Conservation (phyloP, 495 filamentous ascomycete genomes). For the Poronia punctata region DNA sequence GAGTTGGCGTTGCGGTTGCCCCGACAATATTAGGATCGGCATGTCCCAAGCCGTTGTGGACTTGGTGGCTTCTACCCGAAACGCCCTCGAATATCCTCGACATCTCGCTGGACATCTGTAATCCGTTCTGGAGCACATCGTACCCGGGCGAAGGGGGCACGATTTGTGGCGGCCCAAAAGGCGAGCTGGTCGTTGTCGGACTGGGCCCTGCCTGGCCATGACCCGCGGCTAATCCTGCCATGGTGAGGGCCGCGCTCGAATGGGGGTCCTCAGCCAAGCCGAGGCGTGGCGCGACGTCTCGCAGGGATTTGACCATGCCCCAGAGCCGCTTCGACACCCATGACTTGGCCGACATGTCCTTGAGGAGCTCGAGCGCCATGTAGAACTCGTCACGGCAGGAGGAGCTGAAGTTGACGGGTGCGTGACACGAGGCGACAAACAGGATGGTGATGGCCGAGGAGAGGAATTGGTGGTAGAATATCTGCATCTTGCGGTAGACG, state of each 20-base stretch:
- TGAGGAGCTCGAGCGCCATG: conserved; percentile 75
- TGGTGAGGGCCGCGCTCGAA: conserved; percentile 22
- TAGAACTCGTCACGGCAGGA: conserved; percentile 79
- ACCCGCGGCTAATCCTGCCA: conserved; percentile 26
- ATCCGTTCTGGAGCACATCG: conserved; percentile 25
- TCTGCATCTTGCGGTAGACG: conserved; percentile 72
- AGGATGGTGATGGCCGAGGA: conserved; percentile 73
- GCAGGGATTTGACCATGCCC: conserved; percentile 72
- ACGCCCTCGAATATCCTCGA: conserved; percentile 38
- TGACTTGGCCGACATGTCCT: conserved; percentile 69
- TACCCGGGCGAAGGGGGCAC: conserved; percentile 7
- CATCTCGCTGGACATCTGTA: conserved; percentile 40
- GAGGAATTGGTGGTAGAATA: conserved; percentile 83
- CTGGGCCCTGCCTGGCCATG: conserved; percentile 16
- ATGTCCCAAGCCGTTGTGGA: conserved; percentile 8
- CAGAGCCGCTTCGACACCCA: conserved; percentile 75
- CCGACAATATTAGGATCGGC: conserved; percentile 2
- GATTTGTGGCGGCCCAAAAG: conserved; percentile 11
- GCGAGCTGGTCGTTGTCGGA: conserved; percentile 10
- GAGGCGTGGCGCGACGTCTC: conserved; percentile 70
- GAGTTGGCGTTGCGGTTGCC: conserved; percentile 1
- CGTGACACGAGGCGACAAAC: conserved; percentile 77
- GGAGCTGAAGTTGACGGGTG: conserved; percentile 67
- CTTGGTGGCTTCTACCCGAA: conserved; percentile 17
- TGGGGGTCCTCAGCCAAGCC: conserved; percentile 49